Conservation (phyloP, 176 grass and related monocot genomes). For the Paspalum vaginatum region DNA sequence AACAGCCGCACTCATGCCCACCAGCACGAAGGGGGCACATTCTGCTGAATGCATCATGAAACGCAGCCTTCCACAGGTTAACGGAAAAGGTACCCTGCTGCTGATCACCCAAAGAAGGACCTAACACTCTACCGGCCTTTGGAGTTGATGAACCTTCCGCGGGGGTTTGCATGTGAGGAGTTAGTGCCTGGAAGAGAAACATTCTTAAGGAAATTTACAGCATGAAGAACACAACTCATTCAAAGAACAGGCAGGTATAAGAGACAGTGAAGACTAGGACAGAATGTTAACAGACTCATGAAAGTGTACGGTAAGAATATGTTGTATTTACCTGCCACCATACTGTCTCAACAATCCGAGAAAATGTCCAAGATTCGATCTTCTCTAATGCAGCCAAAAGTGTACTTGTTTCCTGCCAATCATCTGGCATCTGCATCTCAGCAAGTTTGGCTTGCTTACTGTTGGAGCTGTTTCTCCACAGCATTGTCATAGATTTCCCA, state of each 20-base stretch:
- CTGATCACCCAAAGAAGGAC: conserved; percentile 73
- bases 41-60: conserved; percentile 73
- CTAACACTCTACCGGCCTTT: conserved; percentile 56
- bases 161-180: conserved; percentile 85
- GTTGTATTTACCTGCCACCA: conserved; percentile 93
- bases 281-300: conserved; percentile 24
- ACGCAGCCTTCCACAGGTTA: conserved; percentile 88
- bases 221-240: conserved; percentile 16
- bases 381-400: conserved; percentile 76
- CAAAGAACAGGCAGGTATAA: background rate
- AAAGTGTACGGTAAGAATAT: conserved; percentile 19
- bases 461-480: conserved; percentile 54
- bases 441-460: conserved; percentile 49
- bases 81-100: conserved; percentile 79
- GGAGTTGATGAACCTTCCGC: conserved; percentile 52
- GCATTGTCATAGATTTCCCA: conserved; percentile 50
- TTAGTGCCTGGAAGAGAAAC: conserved; percentile 72
- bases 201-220: conserved; percentile 29
- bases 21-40: conserved; percentile 81
- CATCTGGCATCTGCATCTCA: conserved; percentile 46
- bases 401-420: conserved; percentile 76
- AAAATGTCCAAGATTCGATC: conserved; percentile 97
- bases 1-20: conserved; percentile 85
- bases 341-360: conserved; percentile 78
- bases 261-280: conserved; percentile 9